phyloP scores from a whole-genome alignment of 1,284 basidiomycete genomes.

The Ganoderma boninense region DNA sequence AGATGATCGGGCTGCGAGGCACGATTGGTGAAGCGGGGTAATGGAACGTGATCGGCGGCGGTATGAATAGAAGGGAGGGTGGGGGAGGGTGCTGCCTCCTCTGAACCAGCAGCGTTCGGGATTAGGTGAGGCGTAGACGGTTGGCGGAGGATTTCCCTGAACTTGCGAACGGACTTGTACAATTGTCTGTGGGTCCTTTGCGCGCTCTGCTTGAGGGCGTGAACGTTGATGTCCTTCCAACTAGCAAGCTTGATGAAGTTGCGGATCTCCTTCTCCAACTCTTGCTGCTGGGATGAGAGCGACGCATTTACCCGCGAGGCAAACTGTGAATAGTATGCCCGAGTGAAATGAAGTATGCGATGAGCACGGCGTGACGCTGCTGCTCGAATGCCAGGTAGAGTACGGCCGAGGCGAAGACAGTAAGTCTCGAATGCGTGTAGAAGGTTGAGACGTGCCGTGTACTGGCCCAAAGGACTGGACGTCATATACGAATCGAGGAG shows the following conservation, averaged over 20 bases:
- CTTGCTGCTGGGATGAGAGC: conserved; percentile 67
- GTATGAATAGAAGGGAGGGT: conserved; percentile 7
- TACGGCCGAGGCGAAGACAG: conserved; percentile 45
- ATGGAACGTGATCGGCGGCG: conserved; percentile 14
- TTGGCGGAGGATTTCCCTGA: conserved; percentile 88
- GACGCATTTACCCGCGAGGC: conserved; percentile 55
- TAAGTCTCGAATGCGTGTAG: conserved; percentile 75
- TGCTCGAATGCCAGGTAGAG: conserved; percentile 39
- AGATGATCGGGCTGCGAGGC: conserved; percentile 46
- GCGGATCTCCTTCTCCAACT: conserved; percentile 84
- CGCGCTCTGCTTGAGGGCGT: conserved; percentile 93
- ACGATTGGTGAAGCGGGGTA: conserved; percentile 25
- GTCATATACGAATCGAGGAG: conserved; percentile 87
- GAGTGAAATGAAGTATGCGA: conserved; percentile 74
- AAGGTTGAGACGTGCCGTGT: conserved; percentile 72
- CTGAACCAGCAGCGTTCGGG: conserved; percentile 46
- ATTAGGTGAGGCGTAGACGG: conserved; percentile 61
- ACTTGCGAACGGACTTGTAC: conserved; percentile 92
- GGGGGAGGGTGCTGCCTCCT: conserved; percentile 39
- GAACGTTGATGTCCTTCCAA: conserved; percentile 98
- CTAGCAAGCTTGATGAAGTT: conserved; percentile 95
- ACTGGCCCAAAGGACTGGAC: conserved; percentile 88
- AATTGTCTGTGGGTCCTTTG: conserved; percentile 91
- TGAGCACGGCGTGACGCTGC: conserved; percentile 56
- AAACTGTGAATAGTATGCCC: conserved; percentile 76